A percentile compares a stretch with the other conserved stretches of the same genome.
Evolutionary conservation across 2,329 filamentous ascomycete species (phyloP).

Genomic region (Aspergillus fumigatiaffinis): DNA sequence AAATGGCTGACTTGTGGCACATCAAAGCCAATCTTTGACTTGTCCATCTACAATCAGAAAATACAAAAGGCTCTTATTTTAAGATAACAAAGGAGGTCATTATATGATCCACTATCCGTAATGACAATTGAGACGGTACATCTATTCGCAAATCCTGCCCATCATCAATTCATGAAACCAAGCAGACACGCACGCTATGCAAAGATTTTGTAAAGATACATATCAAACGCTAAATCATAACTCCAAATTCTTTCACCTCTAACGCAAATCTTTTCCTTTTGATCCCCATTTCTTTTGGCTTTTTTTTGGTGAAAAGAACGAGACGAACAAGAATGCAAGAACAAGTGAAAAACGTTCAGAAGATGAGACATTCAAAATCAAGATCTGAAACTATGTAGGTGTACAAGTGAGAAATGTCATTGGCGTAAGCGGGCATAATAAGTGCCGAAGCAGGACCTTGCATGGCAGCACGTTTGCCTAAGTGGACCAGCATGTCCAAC

Average conservation of each 20-base stretch:
- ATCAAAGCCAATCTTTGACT: neutral
- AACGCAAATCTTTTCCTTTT: neutral
- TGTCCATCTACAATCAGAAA: neutral
- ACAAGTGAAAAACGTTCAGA: neutral
- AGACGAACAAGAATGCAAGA: neutral
- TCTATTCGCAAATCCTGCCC: neutral
- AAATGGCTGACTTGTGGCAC: neutral
- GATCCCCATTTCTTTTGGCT: neutral
- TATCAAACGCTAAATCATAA: neutral
- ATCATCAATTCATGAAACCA: slow-evolving; percentile 1
- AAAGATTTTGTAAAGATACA: neutral
- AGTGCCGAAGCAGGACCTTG: neutral
- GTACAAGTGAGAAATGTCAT: neutral
- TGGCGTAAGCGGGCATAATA: neutral
- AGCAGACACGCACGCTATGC: slow-evolving; percentile 4
- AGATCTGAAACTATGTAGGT: neutral
- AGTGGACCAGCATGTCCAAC: neutral
- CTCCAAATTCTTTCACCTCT: neutral
- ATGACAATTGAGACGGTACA: neutral
- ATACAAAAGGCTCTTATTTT: neutral
- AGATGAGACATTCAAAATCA: neutral
- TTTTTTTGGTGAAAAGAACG: neutral
- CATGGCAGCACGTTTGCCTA: neutral
- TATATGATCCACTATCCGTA: neutral
- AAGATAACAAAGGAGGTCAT: neutral